These are phyloP conservation scores for Tylopilus subfusipes DNA, from an alignment of 768 basidiomycete species.

Conservation along the genomic window DNA sequence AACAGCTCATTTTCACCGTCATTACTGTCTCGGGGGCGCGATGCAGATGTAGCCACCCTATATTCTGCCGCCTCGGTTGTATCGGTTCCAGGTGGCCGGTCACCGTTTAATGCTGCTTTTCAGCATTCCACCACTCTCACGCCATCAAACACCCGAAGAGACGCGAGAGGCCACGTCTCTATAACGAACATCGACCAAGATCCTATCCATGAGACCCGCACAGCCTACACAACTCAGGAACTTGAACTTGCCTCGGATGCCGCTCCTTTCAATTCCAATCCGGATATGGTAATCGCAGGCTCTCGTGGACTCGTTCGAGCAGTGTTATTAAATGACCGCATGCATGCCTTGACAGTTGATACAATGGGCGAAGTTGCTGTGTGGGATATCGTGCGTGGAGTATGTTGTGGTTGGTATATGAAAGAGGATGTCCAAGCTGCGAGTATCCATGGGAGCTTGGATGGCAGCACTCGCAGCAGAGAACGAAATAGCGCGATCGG, in stretches of 20 bases:
- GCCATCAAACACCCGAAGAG: slow-evolving; percentile 27
- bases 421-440: slow-evolving; percentile 63
- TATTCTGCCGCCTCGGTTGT: slow-evolving; percentile 83
- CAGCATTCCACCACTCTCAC: slow-evolving; percentile 25
- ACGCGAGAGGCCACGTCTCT: slow-evolving; percentile 17
- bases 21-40: slow-evolving; percentile 41
- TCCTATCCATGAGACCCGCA: slow-evolving; percentile 38
- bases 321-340: slow-evolving; percentile 78
- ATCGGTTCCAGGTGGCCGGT: slow-evolving; percentile 53
- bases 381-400: slow-evolving; percentile 84
- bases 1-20: slow-evolving; percentile 55
- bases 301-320: slow-evolving; percentile 80
- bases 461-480: slow-evolving; percentile 32
- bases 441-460: slow-evolving; percentile 46
- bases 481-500: slow-evolving; percentile 32
- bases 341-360: slow-evolving; percentile 89
- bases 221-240: slow-evolving; percentile 57
- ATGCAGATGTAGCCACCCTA: slow-evolving; percentile 79
- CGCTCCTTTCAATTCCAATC: slow-evolving; percentile 44
- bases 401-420: slow-evolving; percentile 69
- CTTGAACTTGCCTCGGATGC: slow-evolving; percentile 82
- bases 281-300: slow-evolving; percentile 73
- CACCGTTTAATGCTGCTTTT: slow-evolving; percentile 37
- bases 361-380: slow-evolving; percentile 84
- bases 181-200: slow-evolving; percentile 27